Percentiles rank a stretch among this genome's conserved stretches.
phyloP scores from a whole-genome alignment of 2,329 filamentous ascomycete genomes.

The Aspergillus neoniger region DNA sequence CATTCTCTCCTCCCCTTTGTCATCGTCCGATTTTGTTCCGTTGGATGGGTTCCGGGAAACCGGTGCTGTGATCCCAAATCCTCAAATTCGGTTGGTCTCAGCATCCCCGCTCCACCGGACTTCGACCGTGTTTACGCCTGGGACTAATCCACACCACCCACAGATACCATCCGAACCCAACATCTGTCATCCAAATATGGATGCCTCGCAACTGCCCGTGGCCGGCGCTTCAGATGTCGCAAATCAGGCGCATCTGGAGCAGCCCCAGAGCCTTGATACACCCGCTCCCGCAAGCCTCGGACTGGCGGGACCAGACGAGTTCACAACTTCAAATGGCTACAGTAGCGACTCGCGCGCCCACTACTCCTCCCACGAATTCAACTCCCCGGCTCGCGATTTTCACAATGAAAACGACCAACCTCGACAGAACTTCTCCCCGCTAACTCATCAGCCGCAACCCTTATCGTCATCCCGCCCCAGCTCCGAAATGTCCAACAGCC shows the following conservation, averaged over 20 bases:
- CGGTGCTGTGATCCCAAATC: slow-evolving; percentile 14
- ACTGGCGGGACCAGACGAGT: slow-evolving; percentile 42
- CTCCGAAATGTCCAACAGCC: slow-evolving; percentile 51
- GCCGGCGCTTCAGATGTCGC: slow-evolving; percentile 24
- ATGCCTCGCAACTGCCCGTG: slow-evolving; percentile 27
- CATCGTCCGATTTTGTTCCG: slow-evolving; percentile 1
- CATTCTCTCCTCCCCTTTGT: slow-evolving; percentile 3
- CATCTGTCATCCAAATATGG: slow-evolving; percentile 25
- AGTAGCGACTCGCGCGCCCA: slow-evolving; percentile 52
- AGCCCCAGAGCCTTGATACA: slow-evolving; percentile 23
- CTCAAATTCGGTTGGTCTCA: slow-evolving; percentile 25
- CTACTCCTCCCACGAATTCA: slow-evolving; percentile 46
- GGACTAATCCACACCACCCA: slow-evolving; percentile 8
- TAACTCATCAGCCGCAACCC: slow-evolving; percentile 43
- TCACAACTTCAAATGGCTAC: slow-evolving; percentile 39
- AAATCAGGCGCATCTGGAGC: slow-evolving; percentile 20
- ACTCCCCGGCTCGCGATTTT: slow-evolving; percentile 40
- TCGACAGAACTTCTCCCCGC: slow-evolving; percentile 44
- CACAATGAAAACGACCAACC: slow-evolving; percentile 51
- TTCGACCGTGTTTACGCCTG: slow-evolving; percentile 23
- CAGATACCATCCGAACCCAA: slow-evolving; percentile 1
- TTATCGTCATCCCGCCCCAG: slow-evolving; percentile 48
- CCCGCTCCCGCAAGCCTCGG: slow-evolving; percentile 29
- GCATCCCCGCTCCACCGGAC: slow-evolving; percentile 19
- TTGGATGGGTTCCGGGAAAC: slow-evolving; percentile 24